Conservation (phyloP, 495 filamentous ascomycete genomes). For the Podospora conica region DNA sequence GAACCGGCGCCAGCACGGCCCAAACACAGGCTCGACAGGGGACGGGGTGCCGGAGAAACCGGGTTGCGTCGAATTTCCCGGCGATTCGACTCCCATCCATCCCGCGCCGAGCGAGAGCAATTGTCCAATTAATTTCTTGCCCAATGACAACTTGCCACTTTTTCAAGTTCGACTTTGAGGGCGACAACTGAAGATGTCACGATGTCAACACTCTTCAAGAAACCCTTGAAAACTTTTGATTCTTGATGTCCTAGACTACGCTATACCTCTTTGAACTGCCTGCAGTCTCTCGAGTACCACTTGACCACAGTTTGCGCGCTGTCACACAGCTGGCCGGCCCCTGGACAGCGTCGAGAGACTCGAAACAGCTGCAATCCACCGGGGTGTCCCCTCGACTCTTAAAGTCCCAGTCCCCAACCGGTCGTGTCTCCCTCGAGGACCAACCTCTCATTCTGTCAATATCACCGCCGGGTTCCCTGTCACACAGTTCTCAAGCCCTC, state of each 20-base stretch:
- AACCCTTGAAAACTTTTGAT: neutral
- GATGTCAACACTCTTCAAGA: neutral
- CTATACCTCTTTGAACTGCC: neutral
- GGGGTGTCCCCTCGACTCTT: neutral
- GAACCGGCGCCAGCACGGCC: neutral
- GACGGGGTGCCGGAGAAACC: neutral
- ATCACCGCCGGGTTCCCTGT: neutral
- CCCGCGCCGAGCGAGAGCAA: neutral
- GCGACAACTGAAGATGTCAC: neutral
- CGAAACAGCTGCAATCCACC: neutral
- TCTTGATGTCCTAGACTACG: neutral
- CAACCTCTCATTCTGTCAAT: neutral
- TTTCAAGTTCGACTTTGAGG: neutral
- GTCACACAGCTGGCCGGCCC: neutral
- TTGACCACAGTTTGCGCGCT: neutral
- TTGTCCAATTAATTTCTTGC: neutral
- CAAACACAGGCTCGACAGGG: neutral
- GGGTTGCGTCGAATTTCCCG: neutral
- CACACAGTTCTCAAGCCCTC: neutral
- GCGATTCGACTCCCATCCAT: neutral
- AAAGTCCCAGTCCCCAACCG: neutral
- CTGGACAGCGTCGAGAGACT: conserved; percentile 1
- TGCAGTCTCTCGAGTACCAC: too few species aligned
- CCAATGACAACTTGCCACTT: neutral
- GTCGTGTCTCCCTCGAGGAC: neutral